Base-by-base conservation (phyloP, 257 asterid species). In the Scutellaria baicalensis region DNA sequence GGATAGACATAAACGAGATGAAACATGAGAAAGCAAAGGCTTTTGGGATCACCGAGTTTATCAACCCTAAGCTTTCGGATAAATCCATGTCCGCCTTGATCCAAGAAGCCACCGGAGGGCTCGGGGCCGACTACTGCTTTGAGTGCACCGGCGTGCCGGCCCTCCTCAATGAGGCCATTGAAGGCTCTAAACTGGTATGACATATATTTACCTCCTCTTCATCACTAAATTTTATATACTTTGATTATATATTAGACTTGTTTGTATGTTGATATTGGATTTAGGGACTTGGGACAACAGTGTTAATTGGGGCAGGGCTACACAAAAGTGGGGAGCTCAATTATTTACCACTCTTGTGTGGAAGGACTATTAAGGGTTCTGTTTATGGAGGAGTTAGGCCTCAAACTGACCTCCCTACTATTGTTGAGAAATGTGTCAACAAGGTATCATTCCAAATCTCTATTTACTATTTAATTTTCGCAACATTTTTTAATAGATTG, bases 111-210 rank as follows among this genome's bases (percentile, higher is more conserved):
- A 91, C 96, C 0, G 89, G 76, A 11, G 97, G 95, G 50, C 77
- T 86, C 17, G 97, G 97, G 0, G 96, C 82, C 11, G 96, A 91
- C 14, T 88, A 72, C 68, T 81, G 85, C 8, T 78, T 80, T 21
- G 97, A 91, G 70, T 88, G 96, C 84, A 85, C 96, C 0, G 95
- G 90, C 9, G 89, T 84, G 12, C 87, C 92, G 0, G 54, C 79
- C 42, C 64, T 88, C 42, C 88, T 88, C 43, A 81, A 91, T 62
- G 89, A 91, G 73, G 92, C 95, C 52, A 74, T 88, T 23, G 88
- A 82, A 56, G 86, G 87, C 64, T 81, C 95, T 3, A 88, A 87
- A 91, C 75, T 79, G 84, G 96, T 91, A 83, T 8, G 35, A 17
- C 3, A 13, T 8, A n/a, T 33, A 9, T 8, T 2, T 16, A 11